These are phyloP conservation scores for Ceratobasidium sp. DNA, from an alignment of 1,284 basidiomycete genomes.

Conservation along the genomic window DNA sequence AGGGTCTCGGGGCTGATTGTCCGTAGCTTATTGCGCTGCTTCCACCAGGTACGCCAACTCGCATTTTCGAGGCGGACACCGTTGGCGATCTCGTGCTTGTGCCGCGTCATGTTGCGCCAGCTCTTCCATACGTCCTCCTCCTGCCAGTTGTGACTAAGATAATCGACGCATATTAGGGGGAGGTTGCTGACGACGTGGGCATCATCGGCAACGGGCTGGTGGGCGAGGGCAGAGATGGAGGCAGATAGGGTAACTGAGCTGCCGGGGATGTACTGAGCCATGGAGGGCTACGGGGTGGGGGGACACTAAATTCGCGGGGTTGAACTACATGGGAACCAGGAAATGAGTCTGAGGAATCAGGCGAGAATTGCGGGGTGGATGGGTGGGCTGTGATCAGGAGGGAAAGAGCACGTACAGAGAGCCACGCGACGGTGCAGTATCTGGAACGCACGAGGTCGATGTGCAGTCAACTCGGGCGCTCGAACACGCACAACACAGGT, in stretches of 20 bases:
- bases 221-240: conserved; percentile 45
- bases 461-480: conserved; percentile 1
- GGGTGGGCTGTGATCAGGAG: conserved; percentile 13
- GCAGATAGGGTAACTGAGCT: conserved; percentile 47
- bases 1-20: conserved; percentile 97
- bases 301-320: conserved; percentile 10
- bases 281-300: conserved; percentile 33
- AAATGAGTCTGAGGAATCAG: conserved; percentile 3
- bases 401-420: conserved; percentile 25
- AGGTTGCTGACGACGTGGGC: conserved; percentile 58
- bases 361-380: conserved; percentile 2
- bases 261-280: conserved; percentile 51
- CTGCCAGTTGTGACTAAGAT: conserved; percentile 91
- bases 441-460: conserved; percentile 8
- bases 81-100: conserved; percentile 98
- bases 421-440: conserved; percentile 25
- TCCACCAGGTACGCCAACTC: conserved; percentile 99
- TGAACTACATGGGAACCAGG: conserved; percentile 11
- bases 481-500: not conserved
- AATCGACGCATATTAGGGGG: conserved; percentile 70
- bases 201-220: conserved; percentile 58
- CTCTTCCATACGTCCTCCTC: conserved; percentile 99
- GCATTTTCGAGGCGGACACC: conserved; percentile 96
- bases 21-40: conserved; percentile 96
- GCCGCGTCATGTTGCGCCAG: conserved; percentile 98